These are phyloP conservation scores for Candida schatavii DNA, from an alignment of 805 yeast genomes.

Conservation along the genomic window DNA sequence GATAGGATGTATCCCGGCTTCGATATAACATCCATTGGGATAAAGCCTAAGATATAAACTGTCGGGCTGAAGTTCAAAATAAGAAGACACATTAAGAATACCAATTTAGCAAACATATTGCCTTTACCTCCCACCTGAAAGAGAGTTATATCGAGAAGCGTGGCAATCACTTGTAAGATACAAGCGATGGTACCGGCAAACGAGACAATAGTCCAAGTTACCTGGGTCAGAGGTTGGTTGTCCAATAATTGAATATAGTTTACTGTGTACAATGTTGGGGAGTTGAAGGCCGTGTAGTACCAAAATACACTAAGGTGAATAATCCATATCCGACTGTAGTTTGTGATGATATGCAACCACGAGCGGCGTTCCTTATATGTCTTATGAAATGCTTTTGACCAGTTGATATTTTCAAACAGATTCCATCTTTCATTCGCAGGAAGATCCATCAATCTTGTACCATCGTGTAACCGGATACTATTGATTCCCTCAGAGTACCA, in stretches of 20 bases:
- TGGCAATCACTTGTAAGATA: conserved; percentile 23
- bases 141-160: conserved; percentile 17
- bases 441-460: conserved; percentile 24
- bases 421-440: conserved; percentile 29
- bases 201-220: conserved; percentile 41
- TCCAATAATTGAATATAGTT: conserved; percentile 38
- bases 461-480: conserved; percentile 32
- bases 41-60: conserved; percentile 24
- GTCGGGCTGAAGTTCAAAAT: conserved; percentile 26
- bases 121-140: background rate
- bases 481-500: conserved; percentile 43
- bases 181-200: conserved; percentile 46
- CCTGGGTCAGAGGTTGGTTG: conserved; percentile 45
- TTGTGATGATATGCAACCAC: conserved; percentile 49
- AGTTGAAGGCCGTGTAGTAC: conserved; percentile 50
- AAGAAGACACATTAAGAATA: conserved; percentile 13
- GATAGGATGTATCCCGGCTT: conserved; percentile 21
- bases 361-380: conserved; percentile 48
- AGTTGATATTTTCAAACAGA: conserved; percentile 30
- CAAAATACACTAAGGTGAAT: conserved; percentile 50
- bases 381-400: conserved; percentile 43
- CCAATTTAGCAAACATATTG: conserved; percentile 18
- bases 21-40: conserved; percentile 23
- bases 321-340: conserved; percentile 53
- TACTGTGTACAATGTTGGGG: conserved; percentile 48